A percentile compares a stretch with the other conserved stretches of the same genome.
These are phyloP conservation scores for Crithidia bombi DNA, from an alignment of 208 protist species.

Conservation along the genomic window DNA sequence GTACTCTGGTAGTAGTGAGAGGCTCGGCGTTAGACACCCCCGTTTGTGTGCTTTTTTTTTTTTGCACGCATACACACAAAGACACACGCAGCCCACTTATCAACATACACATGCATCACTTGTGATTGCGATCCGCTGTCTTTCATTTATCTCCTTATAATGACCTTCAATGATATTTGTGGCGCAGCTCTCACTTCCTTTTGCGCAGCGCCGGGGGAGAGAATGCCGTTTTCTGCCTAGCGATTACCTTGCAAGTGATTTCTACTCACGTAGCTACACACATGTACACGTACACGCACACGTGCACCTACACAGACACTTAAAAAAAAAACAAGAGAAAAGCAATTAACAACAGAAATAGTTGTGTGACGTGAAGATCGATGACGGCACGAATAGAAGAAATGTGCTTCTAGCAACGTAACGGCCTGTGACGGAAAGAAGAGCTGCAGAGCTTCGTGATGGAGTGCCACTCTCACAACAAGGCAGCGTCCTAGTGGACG, in stretches of 20 bases:
- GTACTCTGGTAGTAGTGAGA: conserved; percentile 19
- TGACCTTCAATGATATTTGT: no score
- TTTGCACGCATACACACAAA: no score
- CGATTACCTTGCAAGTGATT: neutral
- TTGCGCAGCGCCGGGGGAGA: neutral
- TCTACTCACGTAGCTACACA: conserved; percentile 7
- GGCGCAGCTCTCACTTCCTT: neutral
- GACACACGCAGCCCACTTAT: no score
- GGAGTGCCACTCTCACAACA: no score
- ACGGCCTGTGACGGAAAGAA: no score
- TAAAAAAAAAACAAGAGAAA: neutral
- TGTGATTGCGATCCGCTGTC: neutral
- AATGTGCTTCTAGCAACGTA: no score
- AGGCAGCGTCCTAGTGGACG: no score
- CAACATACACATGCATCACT: no score
- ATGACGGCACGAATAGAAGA: no score
- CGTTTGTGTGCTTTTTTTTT: conserved; percentile 15
- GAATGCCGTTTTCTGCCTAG: neutral
- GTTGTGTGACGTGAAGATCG: neutral
- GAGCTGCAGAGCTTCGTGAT: no score
- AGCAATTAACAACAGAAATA: neutral
- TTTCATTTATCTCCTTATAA: neutral
- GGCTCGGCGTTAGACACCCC: neutral
- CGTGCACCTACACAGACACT: conserved; percentile 1
- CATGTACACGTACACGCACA: conserved; percentile 3